Evolutionary conservation across 2,329 filamentous ascomycete genomes (phyloP).

Genomic region (Aspergillus fumigatus): DNA sequence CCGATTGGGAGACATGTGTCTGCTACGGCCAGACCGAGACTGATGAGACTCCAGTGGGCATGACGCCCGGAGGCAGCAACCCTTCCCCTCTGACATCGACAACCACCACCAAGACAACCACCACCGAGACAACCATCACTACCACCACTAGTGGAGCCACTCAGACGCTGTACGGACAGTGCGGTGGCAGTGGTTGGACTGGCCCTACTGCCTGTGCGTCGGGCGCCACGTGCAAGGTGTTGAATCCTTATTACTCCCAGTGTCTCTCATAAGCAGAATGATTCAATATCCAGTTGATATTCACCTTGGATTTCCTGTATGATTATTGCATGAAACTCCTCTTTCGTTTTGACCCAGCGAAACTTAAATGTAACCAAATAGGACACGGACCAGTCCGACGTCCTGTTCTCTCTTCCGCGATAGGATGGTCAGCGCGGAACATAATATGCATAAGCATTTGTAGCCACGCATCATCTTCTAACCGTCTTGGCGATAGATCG

Average conservation of each 20-base stretch:
- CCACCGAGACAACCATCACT: neutral
- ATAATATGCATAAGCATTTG: neutral
- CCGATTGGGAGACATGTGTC: conserved; percentile 23
- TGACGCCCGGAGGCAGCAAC: neutral
- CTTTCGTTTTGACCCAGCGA: neutral
- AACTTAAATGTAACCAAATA: neutral
- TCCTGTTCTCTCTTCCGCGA: neutral
- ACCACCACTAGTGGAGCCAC: neutral
- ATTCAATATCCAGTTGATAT: neutral
- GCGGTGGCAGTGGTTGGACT: conserved; percentile 14
- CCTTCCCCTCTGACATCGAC: neutral
- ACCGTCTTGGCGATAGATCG: too few species aligned
- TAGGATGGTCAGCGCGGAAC: neutral
- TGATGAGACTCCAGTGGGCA: conserved; percentile 7
- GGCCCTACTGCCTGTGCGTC: conserved; percentile 11
- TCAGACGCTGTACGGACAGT: conserved; percentile 16
- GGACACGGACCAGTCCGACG: too few species aligned
- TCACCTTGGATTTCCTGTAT: neutral
- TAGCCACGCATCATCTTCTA: neutral
- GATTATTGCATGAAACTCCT: neutral
- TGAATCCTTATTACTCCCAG: conserved; percentile 10
- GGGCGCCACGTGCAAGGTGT: conserved; percentile 2
- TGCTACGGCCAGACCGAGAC: conserved; percentile 17
- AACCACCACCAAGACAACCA: neutral
- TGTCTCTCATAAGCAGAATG: conserved; percentile 12